Evolutionary conservation across 192 early-diverging fungal species (phyloP), one percentile per base, ranked within the genome.

Genomic region (Spizellomyces sp.): DNA sequence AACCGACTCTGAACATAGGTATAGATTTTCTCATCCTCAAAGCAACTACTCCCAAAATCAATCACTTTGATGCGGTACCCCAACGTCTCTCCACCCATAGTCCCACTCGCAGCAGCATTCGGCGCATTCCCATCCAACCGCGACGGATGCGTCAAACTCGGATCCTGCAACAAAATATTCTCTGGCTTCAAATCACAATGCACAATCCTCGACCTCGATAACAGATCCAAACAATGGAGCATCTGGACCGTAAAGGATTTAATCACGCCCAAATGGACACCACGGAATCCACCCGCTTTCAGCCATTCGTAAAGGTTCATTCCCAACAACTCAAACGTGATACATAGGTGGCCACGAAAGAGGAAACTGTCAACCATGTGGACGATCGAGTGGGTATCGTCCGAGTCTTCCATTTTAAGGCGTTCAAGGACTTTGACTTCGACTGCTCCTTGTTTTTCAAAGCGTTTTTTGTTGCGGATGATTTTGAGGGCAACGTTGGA

Each of bases 181-280:
- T 98, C 96, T 5, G 95, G 96, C 73, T 99, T 99, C 68, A 99
- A 82, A 79, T 99, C 96, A 64, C 96, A 97, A 66, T 99, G 96
- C 19, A 99, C 91, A 60, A 99, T 92, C 41, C 80, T 82, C 65
- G 93, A 84, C 45, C 82, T 78, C 46, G 81, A 74, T 71, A 99
- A 79, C 44, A 98, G 74, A 36, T 85, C 75, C 59, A 99, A 78
- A 17, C 92, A 89, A 58, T 94, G 88, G 43, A 98, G 81, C 57
- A 98, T 86, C 75, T 98, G 96, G 5, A 83, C 78, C 10, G 92
- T 84, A 56, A 98, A 91, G 69, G 90, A 58, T 9, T 82, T 81
- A 46, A 93, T 88, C 8, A 93, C 86, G 5, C 88, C 87, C 59
- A 93, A 71, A 76, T 89, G 88, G 48, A 93, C 94, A 9, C 96